These are phyloP conservation scores for Micractinium sp. DNA, from an alignment of 139 green algal species.

Conservation along the genomic window DNA sequence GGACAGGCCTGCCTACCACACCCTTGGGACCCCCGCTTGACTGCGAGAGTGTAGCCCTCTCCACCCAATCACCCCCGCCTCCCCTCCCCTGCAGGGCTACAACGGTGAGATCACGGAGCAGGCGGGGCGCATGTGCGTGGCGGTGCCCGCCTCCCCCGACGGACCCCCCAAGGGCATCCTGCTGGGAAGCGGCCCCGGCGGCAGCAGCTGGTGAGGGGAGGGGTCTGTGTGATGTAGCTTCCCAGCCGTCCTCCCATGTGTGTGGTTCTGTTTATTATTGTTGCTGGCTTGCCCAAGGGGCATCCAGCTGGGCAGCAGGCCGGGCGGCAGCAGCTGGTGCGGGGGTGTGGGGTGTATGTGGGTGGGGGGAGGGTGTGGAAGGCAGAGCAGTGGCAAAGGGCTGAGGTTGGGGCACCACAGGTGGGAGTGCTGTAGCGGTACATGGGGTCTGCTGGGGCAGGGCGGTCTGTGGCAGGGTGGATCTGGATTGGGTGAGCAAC, in stretches of 20 bases:
- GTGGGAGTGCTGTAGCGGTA: too few species aligned
- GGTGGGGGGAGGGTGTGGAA: too few species aligned
- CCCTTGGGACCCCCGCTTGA: too few species aligned
- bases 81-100: conserved; percentile 48
- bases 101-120: conserved; percentile 73
- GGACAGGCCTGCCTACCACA: too few species aligned
- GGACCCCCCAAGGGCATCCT: conserved; percentile 60
- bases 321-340: conserved; percentile 35
- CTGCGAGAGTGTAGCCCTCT: too few species aligned
- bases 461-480: too few species aligned
- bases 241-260: background rate
- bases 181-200: conserved; percentile 55
- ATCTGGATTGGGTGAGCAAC: too few species aligned
- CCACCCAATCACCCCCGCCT: too few species aligned
- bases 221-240: too few species aligned
- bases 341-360: background rate
- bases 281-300: conserved; percentile 29
- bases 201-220: conserved; percentile 27
- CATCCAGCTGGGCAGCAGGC: conserved; percentile 67
- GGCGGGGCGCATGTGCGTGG: conserved; percentile 75
- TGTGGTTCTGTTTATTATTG: background rate
- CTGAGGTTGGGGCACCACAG: too few species aligned
- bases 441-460: too few species aligned
- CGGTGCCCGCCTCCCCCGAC: conserved; percentile 44
- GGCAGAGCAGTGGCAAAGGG: too few species aligned